A percentile compares a stretch with the other conserved stretches of the same genome.
phyloP scores from a whole-genome alignment of 257 asterid genomes.

The Primulina tabacum region DNA sequence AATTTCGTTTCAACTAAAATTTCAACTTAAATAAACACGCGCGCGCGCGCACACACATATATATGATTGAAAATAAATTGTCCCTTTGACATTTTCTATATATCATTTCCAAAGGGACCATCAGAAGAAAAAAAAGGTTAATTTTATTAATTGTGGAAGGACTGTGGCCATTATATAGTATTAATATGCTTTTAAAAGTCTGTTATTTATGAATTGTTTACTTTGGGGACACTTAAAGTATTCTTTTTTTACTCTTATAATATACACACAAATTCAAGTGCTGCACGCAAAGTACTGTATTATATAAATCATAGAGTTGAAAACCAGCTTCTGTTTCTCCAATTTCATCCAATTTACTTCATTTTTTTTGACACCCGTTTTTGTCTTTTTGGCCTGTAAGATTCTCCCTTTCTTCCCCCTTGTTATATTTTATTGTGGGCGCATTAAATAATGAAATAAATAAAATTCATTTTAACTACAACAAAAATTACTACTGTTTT shows the following conservation, averaged over 20 bases:
- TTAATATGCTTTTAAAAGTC: no score
- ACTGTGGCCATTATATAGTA: neutral
- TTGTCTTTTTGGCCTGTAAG: neutral
- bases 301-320: neutral
- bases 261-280: neutral
- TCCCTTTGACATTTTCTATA: no score
- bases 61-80: no score
- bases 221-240: neutral
- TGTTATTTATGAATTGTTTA: no score
- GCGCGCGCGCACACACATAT: no score
- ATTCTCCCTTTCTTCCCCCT: neutral
- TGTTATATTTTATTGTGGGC: neutral
- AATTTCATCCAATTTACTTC: neutral
- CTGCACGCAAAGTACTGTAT: neutral
- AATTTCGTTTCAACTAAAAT: no score
- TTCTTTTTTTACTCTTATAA: no score
- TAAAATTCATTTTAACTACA: neutral
- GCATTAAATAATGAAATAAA: no score
- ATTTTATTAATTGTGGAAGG: neutral
- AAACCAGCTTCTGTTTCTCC: neutral
- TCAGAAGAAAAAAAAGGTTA: no score
- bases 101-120: no score
- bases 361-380: neutral
- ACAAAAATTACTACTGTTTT: neutral
- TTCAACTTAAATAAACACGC: no score